Evolutionary conservation across 352 stramenopile species (phyloP), one percentile per base, ranked within the genome.

Genomic region (Pythium rhizo-oryzae): DNA sequence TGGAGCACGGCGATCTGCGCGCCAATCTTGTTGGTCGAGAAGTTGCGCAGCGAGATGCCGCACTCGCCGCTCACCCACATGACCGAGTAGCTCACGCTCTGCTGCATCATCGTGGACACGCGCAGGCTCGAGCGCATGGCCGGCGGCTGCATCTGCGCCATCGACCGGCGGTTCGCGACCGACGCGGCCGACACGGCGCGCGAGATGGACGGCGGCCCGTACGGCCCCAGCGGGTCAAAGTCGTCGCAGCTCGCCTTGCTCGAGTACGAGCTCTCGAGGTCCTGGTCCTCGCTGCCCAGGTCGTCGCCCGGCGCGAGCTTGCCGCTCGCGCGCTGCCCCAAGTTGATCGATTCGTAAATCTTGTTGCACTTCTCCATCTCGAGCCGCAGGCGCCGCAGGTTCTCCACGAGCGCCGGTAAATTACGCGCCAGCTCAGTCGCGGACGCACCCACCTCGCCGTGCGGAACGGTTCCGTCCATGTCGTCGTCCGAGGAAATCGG

Each of bases 51-150:
- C 53, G 87, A 93, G 71, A 95, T 95, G 54, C 87, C 87, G 57
- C 86, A 92, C 68, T 95, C 87, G 44, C 87, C 87, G 55, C 81
- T 91, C 11, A 91, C 81, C 85, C 85, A 95, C 67, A 90, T 91
- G 55, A 93, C 87, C 18, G 81, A 81, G 63, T 93, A 95, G 51
- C 84, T 72, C 35, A 71, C 53, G 23, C 54, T 71, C 12, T 52
- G 51, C 30, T 63, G 47, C 19, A 70, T 53, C 16, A 64, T 24
- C 15, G 55, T 59, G 8, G 58, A 61, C 41, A 74, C 43, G 23
- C 60, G 55, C 55, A 67, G 28, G 35, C 62, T 75, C 33, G 62
- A 59, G 21, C 62, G 69, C 23, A 64, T 44, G 19, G 61, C 47
- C 33, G 25, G 47, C 44, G 49, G 41, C 52, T 62, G 64, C 9